A percentile compares a stretch with the other conserved stretches of the same genome.
phyloP scores from a whole-genome alignment of 2,329 filamentous ascomycete genomes.

The Endothia cerciana region DNA sequence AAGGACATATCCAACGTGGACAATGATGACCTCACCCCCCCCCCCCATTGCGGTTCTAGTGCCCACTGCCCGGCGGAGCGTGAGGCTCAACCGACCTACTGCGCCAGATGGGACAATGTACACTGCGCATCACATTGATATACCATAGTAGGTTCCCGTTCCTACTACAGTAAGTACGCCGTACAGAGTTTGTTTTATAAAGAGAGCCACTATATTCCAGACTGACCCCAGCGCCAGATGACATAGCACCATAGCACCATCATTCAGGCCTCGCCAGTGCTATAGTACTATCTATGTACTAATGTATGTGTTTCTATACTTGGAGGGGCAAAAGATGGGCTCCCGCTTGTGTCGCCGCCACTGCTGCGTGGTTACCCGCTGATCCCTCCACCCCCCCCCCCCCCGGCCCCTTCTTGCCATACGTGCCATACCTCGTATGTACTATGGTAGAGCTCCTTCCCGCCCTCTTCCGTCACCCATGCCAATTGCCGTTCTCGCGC shows the following conservation, averaged over 20 bases:
- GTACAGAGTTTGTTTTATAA: not conserved
- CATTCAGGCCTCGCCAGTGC: too few species aligned
- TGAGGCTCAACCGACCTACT: not conserved
- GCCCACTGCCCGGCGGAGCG: not conserved
- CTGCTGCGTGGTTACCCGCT: too few species aligned
- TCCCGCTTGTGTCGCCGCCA: constrained; percentile 1
- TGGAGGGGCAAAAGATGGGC: constrained; percentile 2
- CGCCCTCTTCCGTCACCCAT: not conserved
- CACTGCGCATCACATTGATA: not conserved
- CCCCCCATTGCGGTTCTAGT: not conserved
- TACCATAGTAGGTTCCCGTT: too few species aligned
- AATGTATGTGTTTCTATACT: not conserved
- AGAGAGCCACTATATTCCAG: not conserved
- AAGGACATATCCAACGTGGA: not conserved
- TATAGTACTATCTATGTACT: too few species aligned
- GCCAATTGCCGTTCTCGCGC: not conserved
- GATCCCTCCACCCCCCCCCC: too few species aligned
- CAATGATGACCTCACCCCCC: constrained; percentile 1
- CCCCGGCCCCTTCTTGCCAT: too few species aligned
- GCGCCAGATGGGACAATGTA: not conserved
- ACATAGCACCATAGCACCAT: not conserved
- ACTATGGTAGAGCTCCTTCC: constrained; percentile 5
- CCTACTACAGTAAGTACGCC: not conserved
- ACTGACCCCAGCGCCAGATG: not conserved
- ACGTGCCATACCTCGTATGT: not conserved